Conservation (phyloP, 495 filamentous ascomycete species). For the Daldinia vernicosa region DNA sequence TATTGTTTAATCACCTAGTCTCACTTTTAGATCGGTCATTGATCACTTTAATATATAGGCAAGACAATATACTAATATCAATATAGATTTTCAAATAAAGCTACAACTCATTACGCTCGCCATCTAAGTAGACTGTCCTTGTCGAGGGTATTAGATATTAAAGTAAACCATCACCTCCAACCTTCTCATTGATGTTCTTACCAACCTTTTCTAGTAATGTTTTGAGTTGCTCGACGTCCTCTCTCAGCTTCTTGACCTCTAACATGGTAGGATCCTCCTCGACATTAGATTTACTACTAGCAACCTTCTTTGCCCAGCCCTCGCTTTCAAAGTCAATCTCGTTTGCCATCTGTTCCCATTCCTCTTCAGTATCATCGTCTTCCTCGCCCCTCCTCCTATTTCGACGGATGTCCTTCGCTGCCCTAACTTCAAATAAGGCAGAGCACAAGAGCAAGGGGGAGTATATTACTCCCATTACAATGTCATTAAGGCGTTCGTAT, state of each 20-base stretch:
- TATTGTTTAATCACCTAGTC: neutral
- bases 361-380: slow-evolving; percentile 88
- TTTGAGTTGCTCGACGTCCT: slow-evolving; percentile 75
- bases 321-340: slow-evolving; percentile 81
- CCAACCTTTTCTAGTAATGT: slow-evolving; percentile 27
- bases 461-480: slow-evolving; percentile 87
- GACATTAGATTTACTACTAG: slow-evolving; percentile 77
- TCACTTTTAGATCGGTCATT: neutral
- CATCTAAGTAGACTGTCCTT: no score
- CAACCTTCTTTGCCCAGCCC: slow-evolving; percentile 80
- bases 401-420: slow-evolving; percentile 70
- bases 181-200: slow-evolving; percentile 14
- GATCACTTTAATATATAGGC: neutral
- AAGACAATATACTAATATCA: neutral
- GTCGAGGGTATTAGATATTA: neutral
- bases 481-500: slow-evolving; percentile 85
- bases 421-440: slow-evolving; percentile 75
- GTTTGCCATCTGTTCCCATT: slow-evolving; percentile 86
- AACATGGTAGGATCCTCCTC: slow-evolving; percentile 72
- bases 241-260: slow-evolving; percentile 73
- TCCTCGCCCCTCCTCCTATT: slow-evolving; percentile 84
- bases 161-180: slow-evolving; percentile 24
- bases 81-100: neutral
- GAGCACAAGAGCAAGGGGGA: slow-evolving; percentile 83
- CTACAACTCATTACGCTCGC: neutral